phyloP scores from a whole-genome alignment of 371 early-diverging fungal genomes.

The Lichtheimia ornata region DNA sequence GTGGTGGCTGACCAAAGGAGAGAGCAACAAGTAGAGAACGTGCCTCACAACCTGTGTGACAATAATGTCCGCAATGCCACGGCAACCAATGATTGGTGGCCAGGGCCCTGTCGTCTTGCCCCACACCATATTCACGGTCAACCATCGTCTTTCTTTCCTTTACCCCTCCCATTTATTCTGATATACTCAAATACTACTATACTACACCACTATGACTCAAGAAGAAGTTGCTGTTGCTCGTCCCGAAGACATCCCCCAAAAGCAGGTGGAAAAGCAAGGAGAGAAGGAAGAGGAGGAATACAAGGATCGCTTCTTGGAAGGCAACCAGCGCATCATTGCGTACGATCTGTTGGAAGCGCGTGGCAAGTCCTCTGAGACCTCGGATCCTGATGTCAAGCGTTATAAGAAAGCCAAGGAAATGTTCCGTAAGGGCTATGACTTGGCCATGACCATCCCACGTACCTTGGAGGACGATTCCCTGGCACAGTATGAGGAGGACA shows the following conservation, averaged over 20 bases:
- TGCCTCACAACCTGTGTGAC: neutral
- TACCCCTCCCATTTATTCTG: neutral
- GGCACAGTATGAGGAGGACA: conserved; percentile 58
- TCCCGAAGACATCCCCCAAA: neutral
- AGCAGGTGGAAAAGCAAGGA: neutral
- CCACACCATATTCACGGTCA: neutral
- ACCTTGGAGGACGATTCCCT: conserved; percentile 58
- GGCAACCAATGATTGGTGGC: conserved; percentile 7
- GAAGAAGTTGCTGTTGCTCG: conserved; percentile 10
- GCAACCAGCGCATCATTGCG: conserved; percentile 52
- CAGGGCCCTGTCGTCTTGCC: neutral
- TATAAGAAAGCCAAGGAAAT: conserved; percentile 63
- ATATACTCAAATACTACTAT: neutral
- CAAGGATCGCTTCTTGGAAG: conserved; percentile 55
- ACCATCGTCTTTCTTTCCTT: neutral
- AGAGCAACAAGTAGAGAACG: neutral
- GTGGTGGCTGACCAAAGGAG: no score
- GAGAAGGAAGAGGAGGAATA: conserved; percentile 29
- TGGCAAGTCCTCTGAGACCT: conserved; percentile 54
- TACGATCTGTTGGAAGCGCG: conserved; percentile 65
- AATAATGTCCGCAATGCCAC: conserved; percentile 3
- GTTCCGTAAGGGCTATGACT: conserved; percentile 61
- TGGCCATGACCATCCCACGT: conserved; percentile 61
- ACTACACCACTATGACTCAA: conserved; percentile 5
- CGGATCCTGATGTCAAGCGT: conserved; percentile 60